A percentile compares a stretch with the other conserved stretches of the same genome.
Evolutionary conservation across 441 rosid species (phyloP).

Genomic region (Euphorbia schlechtendalii): DNA sequence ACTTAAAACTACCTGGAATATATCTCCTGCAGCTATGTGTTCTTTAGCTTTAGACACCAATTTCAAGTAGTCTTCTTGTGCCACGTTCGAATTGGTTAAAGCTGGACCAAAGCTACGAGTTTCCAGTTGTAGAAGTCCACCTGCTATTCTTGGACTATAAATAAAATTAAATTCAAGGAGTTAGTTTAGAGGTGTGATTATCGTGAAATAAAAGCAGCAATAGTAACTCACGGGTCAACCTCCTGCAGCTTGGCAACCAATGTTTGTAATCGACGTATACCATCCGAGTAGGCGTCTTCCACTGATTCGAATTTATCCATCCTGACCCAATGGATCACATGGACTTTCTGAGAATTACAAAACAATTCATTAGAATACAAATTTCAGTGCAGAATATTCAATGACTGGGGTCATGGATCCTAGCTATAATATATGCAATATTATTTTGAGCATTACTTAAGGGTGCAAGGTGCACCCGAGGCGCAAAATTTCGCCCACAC

Average conservation of each 20-base stretch:
- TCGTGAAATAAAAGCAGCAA: neutral
- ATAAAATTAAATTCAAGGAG: slow-evolving; percentile 16
- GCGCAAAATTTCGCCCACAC: no score
- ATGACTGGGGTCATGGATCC: no score
- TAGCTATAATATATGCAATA: no score
- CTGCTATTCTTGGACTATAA: slow-evolving; percentile 63
- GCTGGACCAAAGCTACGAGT: slow-evolving; percentile 63
- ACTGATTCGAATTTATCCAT: slow-evolving; percentile 46
- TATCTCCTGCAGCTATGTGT: slow-evolving; percentile 77
- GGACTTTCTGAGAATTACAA: no score
- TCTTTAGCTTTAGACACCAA: slow-evolving; percentile 72
- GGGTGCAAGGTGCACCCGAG: no score
- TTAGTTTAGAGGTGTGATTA: slow-evolving; percentile 3
- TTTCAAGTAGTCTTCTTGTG: slow-evolving; percentile 56
- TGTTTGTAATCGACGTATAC: slow-evolving; percentile 45
- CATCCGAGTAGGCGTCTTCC: slow-evolving; percentile 58
- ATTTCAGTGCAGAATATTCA: neutral
- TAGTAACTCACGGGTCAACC: slow-evolving; percentile 49
- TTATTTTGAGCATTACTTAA: no score
- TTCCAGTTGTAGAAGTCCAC: slow-evolving; percentile 50
- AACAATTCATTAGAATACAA: neutral
- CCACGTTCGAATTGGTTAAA: slow-evolving; percentile 57
- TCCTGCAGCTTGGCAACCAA: slow-evolving; percentile 57
- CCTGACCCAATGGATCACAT: slow-evolving; percentile 68
- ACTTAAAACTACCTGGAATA: no score